A percentile compares a stretch with the other conserved stretches of the same genome.
phyloP scores from a whole-genome alignment of 176 grass and related monocot species.

The Aegilops tauschii region DNA sequence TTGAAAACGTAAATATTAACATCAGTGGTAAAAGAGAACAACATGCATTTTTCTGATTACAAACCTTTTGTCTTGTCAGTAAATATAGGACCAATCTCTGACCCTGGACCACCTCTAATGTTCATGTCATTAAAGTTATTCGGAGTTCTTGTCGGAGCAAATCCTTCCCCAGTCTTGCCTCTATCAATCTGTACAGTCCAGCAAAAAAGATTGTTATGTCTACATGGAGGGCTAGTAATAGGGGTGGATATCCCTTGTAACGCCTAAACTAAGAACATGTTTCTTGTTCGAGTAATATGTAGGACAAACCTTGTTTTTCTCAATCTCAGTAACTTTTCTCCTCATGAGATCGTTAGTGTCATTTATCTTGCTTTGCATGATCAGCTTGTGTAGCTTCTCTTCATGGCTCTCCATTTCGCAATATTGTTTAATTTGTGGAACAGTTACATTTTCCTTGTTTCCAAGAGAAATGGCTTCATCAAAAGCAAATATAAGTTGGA shows the following conservation, averaged over 20 bases:
- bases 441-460: slow-evolving; percentile 86
- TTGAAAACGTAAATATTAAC: background rate
- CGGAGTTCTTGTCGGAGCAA: slow-evolving; percentile 56
- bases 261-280: background rate
- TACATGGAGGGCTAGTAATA: background rate
- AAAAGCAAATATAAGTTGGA: slow-evolving; percentile 74
- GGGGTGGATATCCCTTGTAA: background rate
- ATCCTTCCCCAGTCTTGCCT: slow-evolving; percentile 52
- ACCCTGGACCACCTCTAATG: slow-evolving; percentile 50
- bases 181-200: slow-evolving; percentile 59
- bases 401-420: slow-evolving; percentile 89
- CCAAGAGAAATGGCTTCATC: slow-evolving; percentile 87
- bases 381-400: slow-evolving; percentile 76
- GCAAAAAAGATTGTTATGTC: background rate
- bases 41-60: background rate
- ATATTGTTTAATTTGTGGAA: slow-evolving; percentile 79
- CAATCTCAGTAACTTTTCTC: slow-evolving; percentile 73
- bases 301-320: slow-evolving; percentile 76
- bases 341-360: slow-evolving; percentile 84
- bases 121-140: slow-evolving; percentile 59
- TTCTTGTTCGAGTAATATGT: background rate
- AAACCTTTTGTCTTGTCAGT: slow-evolving; percentile 76
- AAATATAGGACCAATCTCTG: slow-evolving; percentile 57
- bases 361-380: slow-evolving; percentile 81
- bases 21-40: background rate